These are phyloP conservation scores for Ceratocystiopsis sp. DNA, from an alignment of 2,329 filamentous ascomycete genomes.

Conservation along the genomic window DNA sequence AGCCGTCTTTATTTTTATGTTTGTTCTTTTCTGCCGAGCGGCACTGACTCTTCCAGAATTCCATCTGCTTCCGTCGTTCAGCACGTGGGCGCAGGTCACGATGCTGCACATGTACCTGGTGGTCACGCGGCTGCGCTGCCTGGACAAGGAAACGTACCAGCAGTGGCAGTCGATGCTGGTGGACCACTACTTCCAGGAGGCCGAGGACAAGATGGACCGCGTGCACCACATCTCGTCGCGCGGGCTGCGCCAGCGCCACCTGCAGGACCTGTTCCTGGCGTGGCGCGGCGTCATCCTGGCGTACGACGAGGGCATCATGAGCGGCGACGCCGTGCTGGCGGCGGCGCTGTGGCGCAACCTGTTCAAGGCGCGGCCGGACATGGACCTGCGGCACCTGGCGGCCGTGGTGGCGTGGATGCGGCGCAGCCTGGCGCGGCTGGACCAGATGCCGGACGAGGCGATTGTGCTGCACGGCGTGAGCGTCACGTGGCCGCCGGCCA, in stretches of 20 bases:
- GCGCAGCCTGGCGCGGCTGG: constrained; percentile 27
- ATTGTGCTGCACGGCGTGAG: constrained; percentile 16
- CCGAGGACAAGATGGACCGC: constrained; percentile 67
- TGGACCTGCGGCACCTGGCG: constrained; percentile 32
- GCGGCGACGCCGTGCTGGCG: constrained; percentile 61
- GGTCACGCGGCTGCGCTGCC: constrained; percentile 63
- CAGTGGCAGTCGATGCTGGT: constrained; percentile 80
- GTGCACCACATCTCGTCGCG: constrained; percentile 53
- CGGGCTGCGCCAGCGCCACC: constrained; percentile 43
- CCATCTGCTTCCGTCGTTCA: constrained; percentile 71
- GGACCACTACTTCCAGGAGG: constrained; percentile 88
- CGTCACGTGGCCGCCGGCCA: constrained; percentile 24
- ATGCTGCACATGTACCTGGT: constrained; percentile 94
- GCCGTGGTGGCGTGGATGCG: constrained; percentile 42
- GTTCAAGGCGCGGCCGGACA: constrained; percentile 50
- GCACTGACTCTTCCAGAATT: constrained; percentile 38
- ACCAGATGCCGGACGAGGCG: constrained; percentile 29
- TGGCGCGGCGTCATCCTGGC: constrained; percentile 78
- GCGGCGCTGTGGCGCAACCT: constrained; percentile 87
- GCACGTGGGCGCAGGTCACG: constrained; percentile 87
- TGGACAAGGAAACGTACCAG: constrained; percentile 50
- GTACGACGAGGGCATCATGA: constrained; percentile 66
- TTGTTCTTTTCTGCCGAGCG: not conserved
- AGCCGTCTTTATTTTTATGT: constrained; percentile 12
- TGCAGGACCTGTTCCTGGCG: constrained; percentile 83